Evolutionary conservation across 2,329 filamentous ascomycete species (phyloP).

Genomic region (Dothidotthia symphoricarpi): DNA sequence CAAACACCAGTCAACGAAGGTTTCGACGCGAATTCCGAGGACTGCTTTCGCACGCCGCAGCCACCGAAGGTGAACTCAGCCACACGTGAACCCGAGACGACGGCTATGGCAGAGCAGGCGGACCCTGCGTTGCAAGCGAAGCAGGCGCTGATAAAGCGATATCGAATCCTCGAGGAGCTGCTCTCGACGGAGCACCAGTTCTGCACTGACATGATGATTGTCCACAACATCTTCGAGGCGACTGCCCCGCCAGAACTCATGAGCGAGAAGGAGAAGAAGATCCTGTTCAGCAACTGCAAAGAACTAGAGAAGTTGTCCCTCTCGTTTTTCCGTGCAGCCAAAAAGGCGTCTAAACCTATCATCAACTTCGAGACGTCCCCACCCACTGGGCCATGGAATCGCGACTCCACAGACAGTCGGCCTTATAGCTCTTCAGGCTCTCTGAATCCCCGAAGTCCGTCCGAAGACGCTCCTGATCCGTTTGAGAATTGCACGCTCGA

Average conservation of each 20-base stretch:
- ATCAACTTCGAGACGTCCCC: slow-evolving; percentile 57
- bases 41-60: slow-evolving; percentile 18
- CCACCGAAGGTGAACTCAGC: slow-evolving; percentile 9
- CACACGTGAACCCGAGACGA: slow-evolving; percentile 1
- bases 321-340: slow-evolving; percentile 77
- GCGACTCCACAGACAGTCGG: slow-evolving; percentile 21
- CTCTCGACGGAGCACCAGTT: slow-evolving; percentile 91
- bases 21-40: slow-evolving; percentile 19
- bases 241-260: slow-evolving; percentile 74
- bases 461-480: slow-evolving; percentile 27
- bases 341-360: slow-evolving; percentile 73
- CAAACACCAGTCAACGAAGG: slow-evolving; percentile 20
- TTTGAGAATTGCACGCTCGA: slow-evolving; percentile 40
- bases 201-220: slow-evolving; percentile 92
- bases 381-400: slow-evolving; percentile 24
- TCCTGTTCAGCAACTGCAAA: slow-evolving; percentile 89
- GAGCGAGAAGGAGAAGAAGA: slow-evolving; percentile 78
- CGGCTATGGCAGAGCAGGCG: slow-evolving; percentile 10
- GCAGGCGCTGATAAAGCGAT: slow-evolving; percentile 66
- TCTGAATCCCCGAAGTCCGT: slow-evolving; percentile 15
- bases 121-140: slow-evolving; percentile 24
- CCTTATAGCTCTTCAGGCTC: slow-evolving; percentile 17
- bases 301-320: slow-evolving; percentile 82
- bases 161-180: slow-evolving; percentile 84
- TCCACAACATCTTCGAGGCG: slow-evolving; percentile 96